Percentiles rank a stretch among this genome's conserved stretches.
Conservation (phyloP, 1,139 yeast genomes). For the Torulaspora globosa region DNA sequence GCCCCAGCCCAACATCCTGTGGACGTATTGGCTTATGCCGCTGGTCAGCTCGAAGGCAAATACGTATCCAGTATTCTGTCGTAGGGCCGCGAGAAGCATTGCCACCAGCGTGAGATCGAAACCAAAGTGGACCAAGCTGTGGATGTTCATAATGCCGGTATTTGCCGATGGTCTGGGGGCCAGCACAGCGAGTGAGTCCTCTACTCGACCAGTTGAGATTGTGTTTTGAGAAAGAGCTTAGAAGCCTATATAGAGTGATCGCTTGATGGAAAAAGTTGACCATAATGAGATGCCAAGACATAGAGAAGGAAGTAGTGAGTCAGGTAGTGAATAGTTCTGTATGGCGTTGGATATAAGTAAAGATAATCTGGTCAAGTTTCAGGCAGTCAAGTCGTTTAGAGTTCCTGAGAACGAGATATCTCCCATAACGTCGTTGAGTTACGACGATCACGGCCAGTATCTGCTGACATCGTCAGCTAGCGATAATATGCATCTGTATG, state of each 20-base stretch:
- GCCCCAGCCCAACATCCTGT: constrained; percentile 50
- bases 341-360: constrained; percentile 39
- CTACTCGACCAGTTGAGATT: background rate
- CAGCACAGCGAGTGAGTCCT: background rate
- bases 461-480: constrained; percentile 76
- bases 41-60: constrained; percentile 37
- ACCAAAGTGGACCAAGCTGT: constrained; percentile 41
- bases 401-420: constrained; percentile 53
- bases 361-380: constrained; percentile 46
- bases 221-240: background rate
- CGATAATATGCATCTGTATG: constrained; percentile 80
- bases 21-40: constrained; percentile 53
- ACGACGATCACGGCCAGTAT: constrained; percentile 80
- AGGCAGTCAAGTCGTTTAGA: constrained; percentile 50
- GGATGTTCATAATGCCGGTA: constrained; percentile 10
- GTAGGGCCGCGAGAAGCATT: constrained; percentile 59
- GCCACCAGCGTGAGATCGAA: constrained; percentile 57
- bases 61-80: constrained; percentile 55
- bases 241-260: background rate
- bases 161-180: background rate
- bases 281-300: background rate
- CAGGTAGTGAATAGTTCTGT: background rate
- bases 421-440: constrained; percentile 74
- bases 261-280: constrained; percentile 3
- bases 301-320: background rate